Base-by-base conservation (phyloP, 2,329 filamentous ascomycete genomes). In the Colletotrichum sp. region DNA sequence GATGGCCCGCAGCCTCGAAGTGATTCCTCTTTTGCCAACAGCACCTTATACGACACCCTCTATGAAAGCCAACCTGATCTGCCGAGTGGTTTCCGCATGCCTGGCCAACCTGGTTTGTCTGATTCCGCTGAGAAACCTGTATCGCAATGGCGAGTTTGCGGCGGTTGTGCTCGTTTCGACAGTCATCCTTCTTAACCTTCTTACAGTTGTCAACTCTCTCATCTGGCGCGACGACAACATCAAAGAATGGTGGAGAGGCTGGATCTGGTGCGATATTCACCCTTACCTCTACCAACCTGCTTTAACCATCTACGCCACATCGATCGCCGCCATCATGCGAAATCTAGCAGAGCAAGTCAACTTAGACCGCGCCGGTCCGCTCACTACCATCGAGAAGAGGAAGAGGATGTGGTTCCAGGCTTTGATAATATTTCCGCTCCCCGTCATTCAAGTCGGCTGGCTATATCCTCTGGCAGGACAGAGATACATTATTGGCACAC, bases 201-300 rank as follows among this genome's bases (percentile, higher is more conserved):
- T 87, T 69, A 88, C 87, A 63, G 80, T 89, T 69, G 34, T 89
- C 83, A 89, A 89, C 81, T 82, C 89, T 1, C 82, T 90, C 30
- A 84, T 91, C 76, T 92, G 90, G 90, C 86, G 82, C 74, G 81
- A 87, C 79, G 85, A 92, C 79, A 81, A 91, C 79, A 86, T 88
- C 73, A 79, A 78, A 36, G 76, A 75, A 38, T 92, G 90, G 90
- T 91, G 84, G 83, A 81, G 84, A 4, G 90, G 90, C 66, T 80
- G 83, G 28, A 89, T 88, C 21, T 86, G 89, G 81, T 92, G 90
- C 78, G 90, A 92, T 78, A 12, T 91, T 38, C 85, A 89, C 78
- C 79, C 85, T 14, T 89, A 87, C 52, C 62, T 85, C 68, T 87
- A 86, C 77, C 82, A 84, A 28, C 82, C 85, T 36, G 80, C 87